Evolutionary conservation across 1,284 basidiomycete genomes (phyloP), one percentile per base, ranked within the genome.

Genomic region (Pseudozyma sp.): DNA sequence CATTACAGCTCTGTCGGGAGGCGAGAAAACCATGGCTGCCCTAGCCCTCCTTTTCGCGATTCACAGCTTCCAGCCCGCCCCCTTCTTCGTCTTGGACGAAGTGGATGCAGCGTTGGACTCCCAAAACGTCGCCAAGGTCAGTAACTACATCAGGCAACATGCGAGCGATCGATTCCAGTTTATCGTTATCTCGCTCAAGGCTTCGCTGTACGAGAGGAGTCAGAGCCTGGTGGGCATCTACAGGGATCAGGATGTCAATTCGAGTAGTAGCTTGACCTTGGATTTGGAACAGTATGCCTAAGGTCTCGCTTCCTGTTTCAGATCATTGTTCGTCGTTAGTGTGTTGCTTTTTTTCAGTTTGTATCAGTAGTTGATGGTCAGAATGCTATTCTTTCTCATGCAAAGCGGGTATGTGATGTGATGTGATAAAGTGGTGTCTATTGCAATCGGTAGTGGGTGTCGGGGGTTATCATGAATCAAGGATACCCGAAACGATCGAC

Each of bases 71-170:
- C 95, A 96, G 85, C 97, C 97, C 1, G 94, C 96, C 1, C 97
- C 97, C 0, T 99, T 99, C 88, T 99, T 99, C 85, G 96, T 99
- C 12, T 88, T 99, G 19, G 97, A 99, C 85, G 97, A 99, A 86
- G 95, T 98, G 12, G 96, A 98, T 79, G 96, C 97, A 1, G 96
- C 97, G 0, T 88, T 99, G 38, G 83, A 85, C 62, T 70, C 77
- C 53, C 78, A 81, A 31, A 85, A 85, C 52, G 83, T 85, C 6
- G 80, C 76, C 59, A 81, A 79, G 49, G 80, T 85, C 42, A 78
- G 77, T 57, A 75, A 81, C 59, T 85, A 85, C 60, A 83, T 85
- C 51, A 67, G 82, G 1, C 64, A 77, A 50, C 80, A 82, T 51
- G 83, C 83, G 5, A 79, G 77, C 66, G 89, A 90, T 45, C 85